phyloP scores from a whole-genome alignment of 208 protist species.

The Eutreptiella sp. region DNA sequence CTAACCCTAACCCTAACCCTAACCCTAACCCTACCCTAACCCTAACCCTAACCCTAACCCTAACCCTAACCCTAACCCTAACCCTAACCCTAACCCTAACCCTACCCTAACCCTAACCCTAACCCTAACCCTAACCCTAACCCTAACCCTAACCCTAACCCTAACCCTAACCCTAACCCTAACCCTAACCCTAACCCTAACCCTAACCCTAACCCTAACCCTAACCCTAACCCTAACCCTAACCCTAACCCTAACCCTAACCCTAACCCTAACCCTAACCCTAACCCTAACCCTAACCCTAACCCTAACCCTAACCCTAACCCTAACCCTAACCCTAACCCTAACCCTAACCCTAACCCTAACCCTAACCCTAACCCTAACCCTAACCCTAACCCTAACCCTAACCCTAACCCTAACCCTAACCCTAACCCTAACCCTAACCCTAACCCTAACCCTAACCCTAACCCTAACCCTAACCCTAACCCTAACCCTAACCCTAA shows the following conservation, averaged over 20 bases:
- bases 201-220: conserved; percentile 39
- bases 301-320: conserved; percentile 30
- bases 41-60: conserved; percentile 26
- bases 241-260: conserved; percentile 30
- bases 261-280: conserved; percentile 28
- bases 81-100: conserved; percentile 42
- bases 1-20: conserved; percentile 39
- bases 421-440: conserved; percentile 38
- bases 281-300: conserved; percentile 29
- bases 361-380: conserved; percentile 36
- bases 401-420: conserved; percentile 41
- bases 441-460: conserved; percentile 40
- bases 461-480: conserved; percentile 40
- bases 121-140: conserved; percentile 40
- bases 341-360: conserved; percentile 37
- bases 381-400: conserved; percentile 38
- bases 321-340: conserved; percentile 28
- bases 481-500: conserved; percentile 40
- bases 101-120: too few species aligned
- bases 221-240: conserved; percentile 38
- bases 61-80: conserved; percentile 35
- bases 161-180: conserved; percentile 35
- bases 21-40: conserved; percentile 40
- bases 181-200: conserved; percentile 42
- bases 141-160: conserved; percentile 42